These are phyloP conservation scores for Umbelopsis vinacea DNA, from an alignment of 192 early-diverging fungal species.

Conservation along the genomic window DNA sequence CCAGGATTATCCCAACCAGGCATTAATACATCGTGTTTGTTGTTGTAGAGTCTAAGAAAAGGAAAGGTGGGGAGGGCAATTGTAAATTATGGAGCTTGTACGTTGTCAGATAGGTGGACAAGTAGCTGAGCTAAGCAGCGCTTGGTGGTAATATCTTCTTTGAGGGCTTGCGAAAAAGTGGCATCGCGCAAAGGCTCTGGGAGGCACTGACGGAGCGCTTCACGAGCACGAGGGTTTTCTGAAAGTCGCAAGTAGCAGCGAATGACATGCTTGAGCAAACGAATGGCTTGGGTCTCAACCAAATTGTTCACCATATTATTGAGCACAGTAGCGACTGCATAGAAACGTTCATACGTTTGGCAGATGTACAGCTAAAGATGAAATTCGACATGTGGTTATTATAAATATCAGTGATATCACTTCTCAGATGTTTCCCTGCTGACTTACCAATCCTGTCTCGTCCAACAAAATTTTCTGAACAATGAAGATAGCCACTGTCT, in stretches of 20 bases:
- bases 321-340: conserved; percentile 93
- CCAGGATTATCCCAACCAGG: conserved; percentile 19
- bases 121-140: conserved; percentile 75
- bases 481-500: conserved; percentile 99
- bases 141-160: conserved; percentile 92
- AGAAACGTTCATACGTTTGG: conserved; percentile 91
- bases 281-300: conserved; percentile 80
- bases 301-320: conserved; percentile 94
- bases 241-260: conserved; percentile 91
- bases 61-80: neutral
- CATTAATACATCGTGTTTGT: conserved; percentile 5
- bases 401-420: no score
- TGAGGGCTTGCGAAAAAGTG: conserved; percentile 82
- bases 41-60: conserved; percentile 12
- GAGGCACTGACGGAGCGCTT: conserved; percentile 88
- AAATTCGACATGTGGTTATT: neutral
- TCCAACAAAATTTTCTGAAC: conserved; percentile 96
- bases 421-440: neutral
- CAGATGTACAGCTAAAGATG: conserved; percentile 70
- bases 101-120: conserved; percentile 57
- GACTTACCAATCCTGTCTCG: conserved; percentile 79
- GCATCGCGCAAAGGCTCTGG: conserved; percentile 88
- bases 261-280: conserved; percentile 93
- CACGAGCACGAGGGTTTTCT: conserved; percentile 90
- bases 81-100: conserved; percentile 14